Base-by-base conservation (phyloP, 352 stramenopile species). In the Globisporangium abappressorium region DNA sequence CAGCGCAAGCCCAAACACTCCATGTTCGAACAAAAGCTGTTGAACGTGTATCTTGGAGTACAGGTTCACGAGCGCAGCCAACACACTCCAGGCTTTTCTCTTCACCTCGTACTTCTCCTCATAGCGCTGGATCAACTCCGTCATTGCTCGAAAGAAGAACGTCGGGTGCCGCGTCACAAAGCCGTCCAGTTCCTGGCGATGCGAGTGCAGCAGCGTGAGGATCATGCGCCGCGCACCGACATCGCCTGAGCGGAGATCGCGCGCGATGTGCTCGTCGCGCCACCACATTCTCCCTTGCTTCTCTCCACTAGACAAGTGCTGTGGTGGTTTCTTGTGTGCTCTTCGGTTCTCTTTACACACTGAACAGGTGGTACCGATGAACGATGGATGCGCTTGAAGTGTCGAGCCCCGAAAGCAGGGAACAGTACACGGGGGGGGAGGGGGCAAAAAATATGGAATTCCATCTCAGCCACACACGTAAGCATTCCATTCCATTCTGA, bases 91-190 rank as follows among this genome's bases (percentile, higher is more conserved):
- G 28, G 46, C 28, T 28, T n/a, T 34, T 18, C 60, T 18, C 30
- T 49, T 58, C 22, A 58, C 46, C 14, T 65, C 60, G 20, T 57
- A 26, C 20, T 12, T 2, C 28, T 65, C 60, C 9, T 49, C 11
- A 2, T 46, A 18, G 8, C 60, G 60, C 28, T 24, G 46, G 43
- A 46, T 26, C 18, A 58, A 5, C 1, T 51, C 18, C 0, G 3
- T 22, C 20, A 65, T 7, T 3, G 30, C 28, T 12, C 11, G 11
- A 41, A 65, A 65, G 60, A 57, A 65, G 28, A 65, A 33, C 20
- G 30, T 46, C 8, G 59, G 18, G 26, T 57, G 41, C 22, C 43
- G 41, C 41, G 41, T 64, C 58, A 49, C 58, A 33, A 64, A 64
- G 18, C 7, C 9, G 18, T 65, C 46, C 7, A 65, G 58, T 18